Base-by-base conservation (phyloP, 331 rosid species). In the Saraca asoca region DNA sequence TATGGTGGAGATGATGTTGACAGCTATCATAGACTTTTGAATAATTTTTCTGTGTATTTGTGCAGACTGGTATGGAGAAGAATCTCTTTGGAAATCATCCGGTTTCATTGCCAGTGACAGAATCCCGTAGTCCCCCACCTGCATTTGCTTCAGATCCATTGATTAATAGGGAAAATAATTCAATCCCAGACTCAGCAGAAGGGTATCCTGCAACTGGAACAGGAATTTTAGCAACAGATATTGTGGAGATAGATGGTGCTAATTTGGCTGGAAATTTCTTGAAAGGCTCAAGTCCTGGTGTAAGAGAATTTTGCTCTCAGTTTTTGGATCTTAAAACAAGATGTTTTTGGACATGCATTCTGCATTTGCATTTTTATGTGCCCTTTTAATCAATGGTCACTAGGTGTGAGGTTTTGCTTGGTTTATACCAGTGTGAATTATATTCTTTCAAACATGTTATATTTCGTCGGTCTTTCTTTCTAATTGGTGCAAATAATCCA, bases 21-120 rank as follows among this genome's bases (percentile, higher is more conserved):
- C 60, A 43, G 58, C 14, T 35, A 51, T 69, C 55, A 17, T 20
- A 37, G 18, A 29, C 0, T 13, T 61, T 45, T 55, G 45, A 52
- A 13, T 55, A 20, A 37, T 50, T 68, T 61, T 57, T 59, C 50
- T 58, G 51, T 77, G 58, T 51, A 6, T 62, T 69, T 72, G 54
- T 75, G 87, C 93, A 94, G 99, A 86, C 96, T 57, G 97, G 99
- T 54, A 76, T 86, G 85, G 99, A 94, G 73, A 94, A 86, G 82
- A 90, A 85, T 78, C 65, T 94, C 82, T 86, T 90, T 79, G 99
- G 99, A 72, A 94, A 80, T 79, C 92, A 89, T 81, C 93, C 92
- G 44, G 88, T 90, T 74, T 83, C 88, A 34, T 76, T 87, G 73
- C 73, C 87, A 18, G 72, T 54, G 13, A 59, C 91, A 62, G 91